These are phyloP conservation scores for Triticum timopheevii DNA, from an alignment of 176 grass and related monocot genomes.

Conservation along the genomic window DNA sequence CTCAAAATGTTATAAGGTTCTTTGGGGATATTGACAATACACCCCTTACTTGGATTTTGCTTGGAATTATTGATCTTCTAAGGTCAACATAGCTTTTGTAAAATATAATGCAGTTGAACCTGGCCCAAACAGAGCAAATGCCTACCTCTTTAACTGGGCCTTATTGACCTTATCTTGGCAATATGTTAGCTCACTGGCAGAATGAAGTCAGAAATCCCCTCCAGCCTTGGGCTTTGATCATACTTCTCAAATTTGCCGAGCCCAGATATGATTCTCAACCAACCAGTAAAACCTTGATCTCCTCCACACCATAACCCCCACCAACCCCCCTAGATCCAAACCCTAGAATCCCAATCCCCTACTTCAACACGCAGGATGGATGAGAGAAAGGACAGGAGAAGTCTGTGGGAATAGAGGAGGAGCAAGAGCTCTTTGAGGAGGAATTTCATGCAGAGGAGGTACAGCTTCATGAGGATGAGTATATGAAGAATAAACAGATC, in stretches of 20 bases:
- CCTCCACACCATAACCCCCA: neutral
- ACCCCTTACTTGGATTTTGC: neutral
- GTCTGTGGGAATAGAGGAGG: neutral
- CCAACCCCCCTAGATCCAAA: constrained; percentile 15
- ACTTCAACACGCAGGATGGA: neutral
- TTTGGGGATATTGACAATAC: neutral
- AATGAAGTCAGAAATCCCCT: neutral
- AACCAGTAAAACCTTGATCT: neutral
- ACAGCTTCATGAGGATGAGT: constrained; percentile 33
- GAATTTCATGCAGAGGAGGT: neutral
- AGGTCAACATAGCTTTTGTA: neutral
- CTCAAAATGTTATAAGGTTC: neutral
- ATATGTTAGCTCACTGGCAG: neutral
- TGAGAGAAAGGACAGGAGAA: neutral
- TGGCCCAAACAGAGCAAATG: neutral
- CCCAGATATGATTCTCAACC: neutral
- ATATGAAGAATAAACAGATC: neutral
- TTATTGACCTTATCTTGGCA: neutral
- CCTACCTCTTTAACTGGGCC: constrained; percentile 8
- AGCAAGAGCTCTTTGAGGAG: neutral
- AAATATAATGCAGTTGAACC: neutral
- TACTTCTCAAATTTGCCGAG: neutral
- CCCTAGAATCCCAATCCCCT: constrained; percentile 11
- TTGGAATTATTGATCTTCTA: neutral
- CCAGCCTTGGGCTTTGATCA: neutral